Evolutionary conservation across 768 basidiomycete genomes (phyloP), one percentile per base, ranked within the genome.

Genomic region (Mrakia blollopis): DNA sequence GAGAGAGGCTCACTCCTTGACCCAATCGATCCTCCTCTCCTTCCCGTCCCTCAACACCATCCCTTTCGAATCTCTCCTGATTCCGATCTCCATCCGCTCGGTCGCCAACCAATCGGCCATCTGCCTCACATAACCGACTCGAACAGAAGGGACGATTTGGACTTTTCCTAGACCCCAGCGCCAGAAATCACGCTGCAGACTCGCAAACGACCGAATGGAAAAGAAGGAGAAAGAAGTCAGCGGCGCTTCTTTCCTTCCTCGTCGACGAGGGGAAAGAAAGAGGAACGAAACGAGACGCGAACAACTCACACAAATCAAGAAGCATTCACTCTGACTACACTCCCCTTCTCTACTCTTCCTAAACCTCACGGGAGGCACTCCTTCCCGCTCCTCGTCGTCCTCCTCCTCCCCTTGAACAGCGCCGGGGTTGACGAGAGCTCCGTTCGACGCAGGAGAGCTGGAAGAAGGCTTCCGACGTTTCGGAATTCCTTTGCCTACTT

Each of bases 141-240:
- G 35, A 23, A 68, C 65, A 23, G 35, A 25, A 4, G 65, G 65
- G 1, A 68, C 65, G 25, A 68, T 68, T 39, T 68, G 65, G 21
- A 72, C 54, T 52, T 39, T 72, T 7, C 50, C 50, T 6, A 50
- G 30, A 14, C 70, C 70, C 70, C 70, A 72, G 32, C 21, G n/a
- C 70, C 70, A 72, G 70, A 72, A 72, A 30, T 72, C 70, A 14
- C 70, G n/a, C 57, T 57, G 54, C 1, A n/a, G n/a, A n/a, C n/a
- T n/a, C 1, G 21, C 1, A 23, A 54, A 25, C 2, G 23, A 25
- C 2, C 4, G 23, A 54, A 41, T 11, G 54, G n/a, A n/a, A 54
- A 54, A 3, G 23, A 13, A 7, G 4, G 23, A 54, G 54, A 54
- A 23, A 54, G 54, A n/a, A 57, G 54, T 25, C 16, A 57, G 54